Conservation (phyloP, 495 filamentous ascomycete species). For the Aspergillus wentii region DNA sequence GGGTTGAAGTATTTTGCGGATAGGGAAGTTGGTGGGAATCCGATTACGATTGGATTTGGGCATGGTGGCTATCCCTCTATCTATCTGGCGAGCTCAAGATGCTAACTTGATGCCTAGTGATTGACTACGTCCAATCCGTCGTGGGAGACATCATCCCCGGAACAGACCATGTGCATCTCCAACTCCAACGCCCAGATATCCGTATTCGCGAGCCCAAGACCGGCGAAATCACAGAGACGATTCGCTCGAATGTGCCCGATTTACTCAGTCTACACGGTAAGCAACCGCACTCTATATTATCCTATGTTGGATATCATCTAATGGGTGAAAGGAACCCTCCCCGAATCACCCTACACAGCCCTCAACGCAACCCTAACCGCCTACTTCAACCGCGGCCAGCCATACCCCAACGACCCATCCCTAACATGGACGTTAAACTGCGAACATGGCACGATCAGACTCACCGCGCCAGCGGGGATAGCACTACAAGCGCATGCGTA, state of each 20-base stretch:
- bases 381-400: conserved; percentile 5
- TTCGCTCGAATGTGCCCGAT: conserved; percentile 5
- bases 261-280: conserved; percentile 7
- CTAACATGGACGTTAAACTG: conserved; percentile 5
- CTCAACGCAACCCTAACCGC: conserved; percentile 4
- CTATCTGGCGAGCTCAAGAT: too few species aligned
- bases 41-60: too few species aligned
- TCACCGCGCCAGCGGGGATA: conserved; percentile 5
- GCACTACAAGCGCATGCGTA: too few species aligned
- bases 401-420: conserved; percentile 3
- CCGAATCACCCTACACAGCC: conserved; percentile 1
- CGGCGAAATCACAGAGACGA: conserved; percentile 1
- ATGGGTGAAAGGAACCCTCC: conserved; percentile 2
- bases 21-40: too few species aligned
- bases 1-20: too few species aligned
- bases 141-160: conserved; percentile 5
- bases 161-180: conserved; percentile 4
- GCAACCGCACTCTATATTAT: not conserved
- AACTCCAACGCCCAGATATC: conserved; percentile 5
- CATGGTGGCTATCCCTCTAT: too few species aligned
- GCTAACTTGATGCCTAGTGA: conserved; percentile 1
- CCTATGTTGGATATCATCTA: too few species aligned
- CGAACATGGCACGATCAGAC: conserved; percentile 4
- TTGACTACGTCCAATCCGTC: conserved; percentile 7
- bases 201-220: conserved; percentile 2